Evolutionary conservation across 2,329 filamentous ascomycete genomes (phyloP).

Genomic region (Diplodia corticola): DNA sequence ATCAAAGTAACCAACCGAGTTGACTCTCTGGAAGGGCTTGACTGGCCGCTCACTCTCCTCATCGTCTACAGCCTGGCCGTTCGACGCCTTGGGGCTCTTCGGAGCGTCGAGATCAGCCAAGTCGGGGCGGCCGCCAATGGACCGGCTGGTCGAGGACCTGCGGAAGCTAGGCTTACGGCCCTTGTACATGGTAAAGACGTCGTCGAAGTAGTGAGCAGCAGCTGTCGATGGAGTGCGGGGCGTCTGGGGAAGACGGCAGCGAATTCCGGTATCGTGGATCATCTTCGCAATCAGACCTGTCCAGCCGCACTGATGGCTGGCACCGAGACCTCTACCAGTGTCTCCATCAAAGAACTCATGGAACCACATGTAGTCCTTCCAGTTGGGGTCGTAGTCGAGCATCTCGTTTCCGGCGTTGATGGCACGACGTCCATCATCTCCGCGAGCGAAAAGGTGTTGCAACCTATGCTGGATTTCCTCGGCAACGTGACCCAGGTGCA

Average conservation of each 20-base stretch:
- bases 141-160: constrained; percentile 78
- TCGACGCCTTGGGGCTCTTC: constrained; percentile 28
- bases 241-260: constrained; percentile 88
- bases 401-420: constrained; percentile 83
- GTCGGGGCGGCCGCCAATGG: constrained; percentile 81
- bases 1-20: constrained; percentile 54
- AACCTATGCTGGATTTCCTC: constrained; percentile 94
- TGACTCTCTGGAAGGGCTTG: constrained; percentile 37
- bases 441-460: constrained; percentile 84
- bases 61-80: constrained; percentile 29
- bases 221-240: constrained; percentile 81
- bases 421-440: constrained; percentile 81
- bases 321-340: constrained; percentile 81
- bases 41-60: constrained; percentile 22
- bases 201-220: constrained; percentile 94
- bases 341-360: constrained; percentile 98
- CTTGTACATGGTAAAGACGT: constrained; percentile 64
- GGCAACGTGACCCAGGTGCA: constrained; percentile 93
- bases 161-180: constrained; percentile 55
- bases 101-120: constrained; percentile 50
- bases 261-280: constrained; percentile 94
- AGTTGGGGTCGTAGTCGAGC: constrained; percentile 87
- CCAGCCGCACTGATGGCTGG: constrained; percentile 95
- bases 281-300: constrained; percentile 93
- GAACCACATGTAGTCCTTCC: constrained; percentile 94